These are phyloP conservation scores for Alternaria tenuissima DNA, from an alignment of 2,329 filamentous ascomycete genomes.

Conservation along the genomic window DNA sequence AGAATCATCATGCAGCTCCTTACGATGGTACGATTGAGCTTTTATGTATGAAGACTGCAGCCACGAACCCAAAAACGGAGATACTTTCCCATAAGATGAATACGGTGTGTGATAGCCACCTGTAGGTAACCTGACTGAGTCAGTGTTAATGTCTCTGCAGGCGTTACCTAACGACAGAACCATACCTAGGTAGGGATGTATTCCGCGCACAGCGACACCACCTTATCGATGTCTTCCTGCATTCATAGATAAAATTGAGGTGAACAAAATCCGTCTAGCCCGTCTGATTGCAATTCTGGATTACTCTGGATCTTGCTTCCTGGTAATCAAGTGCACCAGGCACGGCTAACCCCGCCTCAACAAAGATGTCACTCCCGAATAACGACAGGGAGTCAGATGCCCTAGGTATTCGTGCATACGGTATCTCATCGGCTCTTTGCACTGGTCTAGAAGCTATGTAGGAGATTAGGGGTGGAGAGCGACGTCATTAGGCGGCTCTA, in stretches of 20 bases:
- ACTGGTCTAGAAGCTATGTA: background rate
- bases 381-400: too few relatives aligned
- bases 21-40: background rate
- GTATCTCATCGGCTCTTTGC: background rate
- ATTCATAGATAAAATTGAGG: background rate
- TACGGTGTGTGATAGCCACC: too few relatives aligned
- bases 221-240: background rate
- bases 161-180: background rate
- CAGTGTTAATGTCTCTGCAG: background rate
- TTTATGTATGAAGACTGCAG: background rate
- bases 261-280: background rate
- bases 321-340: background rate
- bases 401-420: background rate
- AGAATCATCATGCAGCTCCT: too few relatives aligned
- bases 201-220: background rate
- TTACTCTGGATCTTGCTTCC: background rate
- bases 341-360: too few relatives aligned
- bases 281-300: background rate
- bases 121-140: background rate
- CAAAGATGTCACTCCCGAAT: background rate
- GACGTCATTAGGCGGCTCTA: background rate
- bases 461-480: background rate
- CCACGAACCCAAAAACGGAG: too few relatives aligned
- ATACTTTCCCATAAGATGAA: too few relatives aligned
- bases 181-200: background rate